A percentile compares a stretch with the other conserved stretches of the same genome.
phyloP scores from a whole-genome alignment of 2,329 filamentous ascomycete genomes.

The Clonostachys rhizophaga region DNA sequence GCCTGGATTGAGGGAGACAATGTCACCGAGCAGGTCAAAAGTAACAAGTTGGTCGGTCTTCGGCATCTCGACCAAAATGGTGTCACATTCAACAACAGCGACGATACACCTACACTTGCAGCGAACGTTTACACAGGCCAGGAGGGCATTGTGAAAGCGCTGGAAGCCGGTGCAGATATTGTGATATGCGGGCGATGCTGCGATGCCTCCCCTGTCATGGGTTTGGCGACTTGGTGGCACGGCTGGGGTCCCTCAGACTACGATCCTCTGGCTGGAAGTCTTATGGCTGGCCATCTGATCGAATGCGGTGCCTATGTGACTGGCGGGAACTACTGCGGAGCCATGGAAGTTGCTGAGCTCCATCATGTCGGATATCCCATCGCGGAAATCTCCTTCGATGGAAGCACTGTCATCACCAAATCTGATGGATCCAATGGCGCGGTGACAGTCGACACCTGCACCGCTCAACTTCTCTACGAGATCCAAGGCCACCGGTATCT shows the following conservation, averaged over 20 bases:
- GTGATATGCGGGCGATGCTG: conserved; percentile 38
- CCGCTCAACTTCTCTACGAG: conserved; percentile 33
- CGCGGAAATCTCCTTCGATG: conserved; percentile 19
- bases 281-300: conserved; percentile 44
- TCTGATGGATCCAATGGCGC: conserved; percentile 20
- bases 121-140: conserved; percentile 42
- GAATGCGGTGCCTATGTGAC: conserved; percentile 47
- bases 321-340: conserved; percentile 46
- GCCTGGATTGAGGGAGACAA: conserved; percentile 27
- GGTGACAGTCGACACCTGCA: conserved; percentile 19
- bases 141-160: conserved; percentile 31
- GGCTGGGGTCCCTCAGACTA: conserved; percentile 37
- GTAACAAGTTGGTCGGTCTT: conserved; percentile 9
- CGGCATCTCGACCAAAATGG: conserved; percentile 8
- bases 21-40: conserved; percentile 10
- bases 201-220: conserved; percentile 43
- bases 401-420: conserved; percentile 22
- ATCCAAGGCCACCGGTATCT: conserved; percentile 32
- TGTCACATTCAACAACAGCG: conserved; percentile 3
- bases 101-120: conserved; percentile 4
- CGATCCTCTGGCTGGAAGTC: conserved; percentile 37
- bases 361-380: conserved; percentile 20
- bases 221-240: conserved; percentile 48
- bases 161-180: conserved; percentile 32
- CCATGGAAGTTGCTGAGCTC: conserved; percentile 5